Conservation (phyloP, 345 rosid species). For the Brassica juncea region DNA sequence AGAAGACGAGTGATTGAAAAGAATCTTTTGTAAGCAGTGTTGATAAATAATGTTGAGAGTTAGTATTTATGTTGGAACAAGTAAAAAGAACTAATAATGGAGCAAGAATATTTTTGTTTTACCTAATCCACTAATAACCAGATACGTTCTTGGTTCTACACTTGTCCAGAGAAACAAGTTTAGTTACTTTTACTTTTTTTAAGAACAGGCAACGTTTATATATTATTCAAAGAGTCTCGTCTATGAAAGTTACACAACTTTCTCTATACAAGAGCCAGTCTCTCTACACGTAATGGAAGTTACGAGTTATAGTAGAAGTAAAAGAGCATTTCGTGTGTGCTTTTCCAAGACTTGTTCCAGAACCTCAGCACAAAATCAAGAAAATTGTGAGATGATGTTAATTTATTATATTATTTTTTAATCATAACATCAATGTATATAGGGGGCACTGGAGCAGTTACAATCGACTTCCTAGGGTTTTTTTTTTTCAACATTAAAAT, state of each 20-base stretch:
- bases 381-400: neutral
- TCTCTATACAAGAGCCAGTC: constrained; percentile 14
- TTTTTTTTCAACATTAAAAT: neutral
- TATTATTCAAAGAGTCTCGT: constrained; percentile 11
- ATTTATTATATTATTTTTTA: no score
- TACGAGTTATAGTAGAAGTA: constrained; percentile 16
- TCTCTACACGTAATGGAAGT: constrained; percentile 11
- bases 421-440: no score
- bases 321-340: constrained; percentile 8
- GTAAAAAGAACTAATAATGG: constrained; percentile 34
- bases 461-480: no score
- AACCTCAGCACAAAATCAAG: constrained; percentile 14
- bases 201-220: constrained; percentile 5
- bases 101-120: neutral
- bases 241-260: constrained; percentile 17
- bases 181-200: constrained; percentile 2
- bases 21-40: constrained; percentile 29
- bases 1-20: neutral
- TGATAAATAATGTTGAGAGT: constrained; percentile 36
- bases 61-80: constrained; percentile 41
- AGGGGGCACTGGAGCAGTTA: no score
- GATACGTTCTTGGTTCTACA: constrained; percentile 27
- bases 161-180: constrained; percentile 20
- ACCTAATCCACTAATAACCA: constrained; percentile 36
- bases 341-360: constrained; percentile 26